Evolutionary conservation across 129 eudicot species (phyloP).

Genomic region (Escallonia herrerae): DNA sequence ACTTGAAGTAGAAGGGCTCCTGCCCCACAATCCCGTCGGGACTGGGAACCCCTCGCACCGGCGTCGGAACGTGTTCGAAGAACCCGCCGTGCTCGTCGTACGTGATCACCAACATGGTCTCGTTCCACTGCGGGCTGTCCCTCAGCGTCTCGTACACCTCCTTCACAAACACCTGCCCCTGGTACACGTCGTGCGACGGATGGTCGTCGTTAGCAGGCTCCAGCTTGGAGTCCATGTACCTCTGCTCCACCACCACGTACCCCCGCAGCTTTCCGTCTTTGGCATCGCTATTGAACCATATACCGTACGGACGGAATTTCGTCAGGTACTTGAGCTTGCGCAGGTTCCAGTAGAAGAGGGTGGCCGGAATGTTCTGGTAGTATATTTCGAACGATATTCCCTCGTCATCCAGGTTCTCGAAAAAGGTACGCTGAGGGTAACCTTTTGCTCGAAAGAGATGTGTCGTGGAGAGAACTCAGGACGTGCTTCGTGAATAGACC

Average conservation of each 20-base stretch:
- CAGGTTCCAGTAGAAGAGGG: constrained; percentile 36
- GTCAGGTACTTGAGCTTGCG: constrained; percentile 29
- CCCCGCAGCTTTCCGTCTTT: constrained; percentile 32
- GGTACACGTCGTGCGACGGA: constrained; percentile 45
- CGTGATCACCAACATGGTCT: constrained; percentile 32
- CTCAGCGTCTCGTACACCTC: constrained; percentile 51
- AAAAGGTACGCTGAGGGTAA: constrained; percentile 42
- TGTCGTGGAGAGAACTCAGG: no score
- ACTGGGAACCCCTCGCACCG: constrained; percentile 31
- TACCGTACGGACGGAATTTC: constrained; percentile 23
- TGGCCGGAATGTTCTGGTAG: constrained; percentile 43
- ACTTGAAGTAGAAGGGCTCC: constrained; percentile 30
- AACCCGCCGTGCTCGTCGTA: constrained; percentile 52
- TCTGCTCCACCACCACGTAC: constrained; percentile 43
- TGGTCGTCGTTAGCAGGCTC: constrained; percentile 50
- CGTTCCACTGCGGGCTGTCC: constrained; percentile 48
- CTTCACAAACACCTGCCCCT: constrained; percentile 47
- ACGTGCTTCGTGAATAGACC: no score
- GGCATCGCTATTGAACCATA: constrained; percentile 32
- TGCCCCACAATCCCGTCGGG: constrained; percentile 44
- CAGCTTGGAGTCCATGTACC: constrained; percentile 32
- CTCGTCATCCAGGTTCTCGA: constrained; percentile 29
- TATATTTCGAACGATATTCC: constrained; percentile 34
- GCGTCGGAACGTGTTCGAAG: constrained; percentile 39
- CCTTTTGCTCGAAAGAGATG: constrained; percentile 17